Percentiles rank a stretch among this genome's conserved stretches.
phyloP scores from a whole-genome alignment of 495 filamentous ascomycete genomes.

The Elaphomyces granulatus region DNA sequence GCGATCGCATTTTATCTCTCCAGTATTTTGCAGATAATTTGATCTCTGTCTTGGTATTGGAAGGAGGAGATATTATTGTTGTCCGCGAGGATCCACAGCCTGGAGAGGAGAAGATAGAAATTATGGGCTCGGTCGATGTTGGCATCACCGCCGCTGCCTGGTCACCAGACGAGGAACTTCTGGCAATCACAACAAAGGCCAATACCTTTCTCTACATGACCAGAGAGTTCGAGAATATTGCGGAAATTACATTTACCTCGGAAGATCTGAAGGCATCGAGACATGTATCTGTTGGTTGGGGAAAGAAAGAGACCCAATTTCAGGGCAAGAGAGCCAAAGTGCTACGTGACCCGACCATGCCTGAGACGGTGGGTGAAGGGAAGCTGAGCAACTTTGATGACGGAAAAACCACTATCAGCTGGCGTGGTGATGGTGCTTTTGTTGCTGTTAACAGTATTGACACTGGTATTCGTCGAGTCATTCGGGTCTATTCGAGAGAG shows the following conservation, averaged over 20 bases:
- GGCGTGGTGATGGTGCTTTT: conserved; percentile 89
- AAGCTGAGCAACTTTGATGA: conserved; percentile 58
- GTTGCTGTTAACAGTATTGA: conserved; percentile 74
- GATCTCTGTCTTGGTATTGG: conserved; percentile 68
- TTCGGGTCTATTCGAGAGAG: conserved; percentile 82
- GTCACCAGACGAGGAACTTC: conserved; percentile 88
- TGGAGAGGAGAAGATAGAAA: conserved; percentile 69
- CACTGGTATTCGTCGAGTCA: conserved; percentile 48
- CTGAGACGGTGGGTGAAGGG: conserved; percentile 83
- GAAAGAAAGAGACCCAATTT: conserved; percentile 96
- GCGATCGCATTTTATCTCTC: conserved; percentile 58
- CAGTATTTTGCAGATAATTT: conserved; percentile 73
- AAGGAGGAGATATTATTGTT: conserved; percentile 77
- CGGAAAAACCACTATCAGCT: conserved; percentile 56
- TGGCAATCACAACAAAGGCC: conserved; percentile 67
- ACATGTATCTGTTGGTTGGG: conserved; percentile 97
- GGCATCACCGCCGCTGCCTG: conserved; percentile 82
- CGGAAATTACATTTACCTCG: conserved; percentile 49
- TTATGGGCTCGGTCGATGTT: conserved; percentile 81
- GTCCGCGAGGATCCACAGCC: conserved; percentile 62
- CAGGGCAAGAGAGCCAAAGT: conserved; percentile 85
- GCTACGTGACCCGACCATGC: conserved; percentile 83
- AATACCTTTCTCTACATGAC: conserved; percentile 86
- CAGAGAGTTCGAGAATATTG: conserved; percentile 69
- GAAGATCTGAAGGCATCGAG: conserved; percentile 78